Percentiles rank a stretch among this genome's conserved stretches.
phyloP scores from a whole-genome alignment of 2,329 filamentous ascomycete species.

The Arthrobotrys sinensis region DNA sequence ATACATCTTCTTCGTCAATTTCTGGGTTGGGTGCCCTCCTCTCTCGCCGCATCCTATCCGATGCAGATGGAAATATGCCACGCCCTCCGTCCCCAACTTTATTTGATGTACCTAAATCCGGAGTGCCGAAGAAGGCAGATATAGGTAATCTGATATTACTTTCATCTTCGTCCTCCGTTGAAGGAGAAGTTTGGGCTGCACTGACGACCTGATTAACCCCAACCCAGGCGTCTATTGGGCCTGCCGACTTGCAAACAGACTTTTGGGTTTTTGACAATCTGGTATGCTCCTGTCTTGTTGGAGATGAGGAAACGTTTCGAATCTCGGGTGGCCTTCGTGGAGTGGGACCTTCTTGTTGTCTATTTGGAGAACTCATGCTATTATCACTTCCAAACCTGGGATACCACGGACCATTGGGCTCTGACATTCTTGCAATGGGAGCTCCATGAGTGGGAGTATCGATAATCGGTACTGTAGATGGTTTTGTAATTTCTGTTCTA shows the following conservation, averaged over 20 bases:
- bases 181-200: neutral
- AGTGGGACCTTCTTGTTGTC: neutral
- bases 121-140: slow-evolving; percentile 41
- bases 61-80: slow-evolving; percentile 43
- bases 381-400: slow-evolving; percentile 41
- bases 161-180: slow-evolving; percentile 16
- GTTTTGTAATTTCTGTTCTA: neutral
- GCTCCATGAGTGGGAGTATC: slow-evolving; percentile 3
- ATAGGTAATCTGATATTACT: slow-evolving; percentile 1
- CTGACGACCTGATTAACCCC: neutral
- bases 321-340: neutral
- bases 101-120: slow-evolving; percentile 40
- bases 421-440: slow-evolving; percentile 42
- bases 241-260: slow-evolving; percentile 9
- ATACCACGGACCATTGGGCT: slow-evolving; percentile 17
- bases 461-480: slow-evolving; percentile 1
- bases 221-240: slow-evolving; percentile 46
- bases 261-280: neutral
- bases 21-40: neutral
- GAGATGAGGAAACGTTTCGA: slow-evolving; percentile 1
- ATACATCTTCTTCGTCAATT: slow-evolving; percentile 43
- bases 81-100: slow-evolving; percentile 45
- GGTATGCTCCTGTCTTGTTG: neutral
- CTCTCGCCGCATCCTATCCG: slow-evolving; percentile 41
- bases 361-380: slow-evolving; percentile 11